Base-by-base conservation (phyloP, 2,329 filamentous ascomycete genomes). In the Botrytis byssoidea region DNA sequence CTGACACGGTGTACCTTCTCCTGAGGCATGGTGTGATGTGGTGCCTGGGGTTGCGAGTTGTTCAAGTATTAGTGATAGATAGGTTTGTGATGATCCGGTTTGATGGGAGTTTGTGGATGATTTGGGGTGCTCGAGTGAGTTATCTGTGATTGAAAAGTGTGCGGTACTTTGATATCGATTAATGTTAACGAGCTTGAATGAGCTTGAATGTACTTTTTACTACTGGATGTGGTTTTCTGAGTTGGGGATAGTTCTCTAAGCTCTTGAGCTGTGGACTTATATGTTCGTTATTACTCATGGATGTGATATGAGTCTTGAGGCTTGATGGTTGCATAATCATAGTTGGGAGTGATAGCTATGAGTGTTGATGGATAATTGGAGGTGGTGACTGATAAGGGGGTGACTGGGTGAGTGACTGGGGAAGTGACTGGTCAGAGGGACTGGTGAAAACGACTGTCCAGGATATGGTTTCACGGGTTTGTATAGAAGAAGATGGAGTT, bases 81-180 rank as follows among this genome's bases (percentile, higher is more conserved):
- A 3, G 5, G 12, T n/a, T 5, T 51, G 4, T 51, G 48, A 12
- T 25, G 0, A 48, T 48, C 3, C 12, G 46, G 22, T 14, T 22
- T 46, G 44, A 46, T 48, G 3, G 4, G 9, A 0, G 5, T 14
- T n/a, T 12, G 10, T n/a, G 22, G 9, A 51, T n/a, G 25, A 14
- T 14, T n/a, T 51, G 1, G 10, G 2, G 2, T 51, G 12, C 25
- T 55, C 1, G 5, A 55, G 48, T 55, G 5, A 16, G 48, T 3
- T 55, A 5, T 16, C 25, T n/a, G 25, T 0, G 14, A 7, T 55
- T n/a, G 25, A 8, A 55, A 55, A 55, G 5, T 16, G 48, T 6
- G 4, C 5, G 14, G 14, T 0, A 1, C 4, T 51, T 51, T 51
- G 1, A n/a, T 55, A n/a, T n/a, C n/a, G n/a, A n/a, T n/a, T n/a